Evolutionary conservation across 2,329 filamentous ascomycete genomes (phyloP).

Genomic region (Aspergillus puulaauensis): DNA sequence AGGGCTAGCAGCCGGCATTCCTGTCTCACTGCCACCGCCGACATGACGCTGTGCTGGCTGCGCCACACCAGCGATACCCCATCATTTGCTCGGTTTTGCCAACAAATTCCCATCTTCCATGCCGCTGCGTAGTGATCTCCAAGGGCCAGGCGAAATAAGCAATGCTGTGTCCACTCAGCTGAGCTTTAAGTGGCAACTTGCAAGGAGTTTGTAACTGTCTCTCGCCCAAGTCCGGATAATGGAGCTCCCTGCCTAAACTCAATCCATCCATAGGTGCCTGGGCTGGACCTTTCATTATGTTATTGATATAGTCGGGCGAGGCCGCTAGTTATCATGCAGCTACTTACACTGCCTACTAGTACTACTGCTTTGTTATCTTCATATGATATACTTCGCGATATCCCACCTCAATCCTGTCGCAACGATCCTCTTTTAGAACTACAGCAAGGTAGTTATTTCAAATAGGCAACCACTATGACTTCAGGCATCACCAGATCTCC

Average conservation of each 20-base stretch:
- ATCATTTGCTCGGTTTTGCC: slow-evolving; percentile 1
- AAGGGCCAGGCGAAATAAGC: background rate
- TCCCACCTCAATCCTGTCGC: background rate
- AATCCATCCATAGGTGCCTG: background rate
- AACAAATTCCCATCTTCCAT: background rate
- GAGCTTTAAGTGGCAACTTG: background rate
- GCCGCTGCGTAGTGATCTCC: background rate
- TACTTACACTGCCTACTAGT: background rate
- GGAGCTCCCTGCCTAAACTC: background rate
- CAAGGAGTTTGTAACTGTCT: background rate
- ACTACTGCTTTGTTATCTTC: background rate
- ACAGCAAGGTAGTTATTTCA: no score
- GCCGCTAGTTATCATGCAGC: no score
- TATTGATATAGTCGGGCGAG: background rate
- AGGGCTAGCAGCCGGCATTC: background rate
- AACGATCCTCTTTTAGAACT: background rate
- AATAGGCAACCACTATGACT: background rate
- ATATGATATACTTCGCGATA: background rate
- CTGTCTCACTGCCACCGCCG: slow-evolving; percentile 8
- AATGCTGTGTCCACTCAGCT: background rate
- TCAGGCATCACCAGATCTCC: background rate
- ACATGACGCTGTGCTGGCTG: slow-evolving; percentile 8
- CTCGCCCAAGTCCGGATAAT: background rate
- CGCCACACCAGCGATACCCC: slow-evolving; percentile 1
- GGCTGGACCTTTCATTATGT: background rate